A percentile compares a stretch with the other conserved stretches of the same genome.
Conservation (phyloP, 306 rosid genomes). For the Pyrus communis region DNA sequence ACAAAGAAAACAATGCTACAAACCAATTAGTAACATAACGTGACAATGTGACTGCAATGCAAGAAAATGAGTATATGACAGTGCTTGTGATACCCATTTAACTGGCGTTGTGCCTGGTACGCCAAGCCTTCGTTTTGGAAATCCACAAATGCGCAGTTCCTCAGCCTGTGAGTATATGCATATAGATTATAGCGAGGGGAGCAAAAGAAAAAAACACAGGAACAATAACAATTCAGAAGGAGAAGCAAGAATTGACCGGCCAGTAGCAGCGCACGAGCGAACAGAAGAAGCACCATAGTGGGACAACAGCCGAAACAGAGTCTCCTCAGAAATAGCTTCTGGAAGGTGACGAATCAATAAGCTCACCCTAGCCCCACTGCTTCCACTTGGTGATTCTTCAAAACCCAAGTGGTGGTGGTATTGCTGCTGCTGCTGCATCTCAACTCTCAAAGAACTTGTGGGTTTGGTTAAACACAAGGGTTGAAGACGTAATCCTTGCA, state of each 20-base stretch:
- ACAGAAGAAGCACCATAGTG: conserved; percentile 69
- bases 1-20: background rate
- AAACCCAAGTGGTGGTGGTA: conserved; percentile 17
- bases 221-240: background rate
- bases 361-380: conserved; percentile 19
- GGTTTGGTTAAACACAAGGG: background rate
- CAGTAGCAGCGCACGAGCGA: conserved; percentile 41
- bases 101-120: conserved; percentile 62
- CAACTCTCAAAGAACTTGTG: background rate
- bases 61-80: conserved; percentile 1
- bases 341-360: conserved; percentile 71
- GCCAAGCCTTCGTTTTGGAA: conserved; percentile 63
- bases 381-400: conserved; percentile 15
- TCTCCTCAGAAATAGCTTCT: conserved; percentile 61
- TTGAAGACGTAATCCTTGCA: background rate
- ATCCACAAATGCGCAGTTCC: conserved; percentile 72
- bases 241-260: conserved; percentile 27
- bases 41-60: background rate
- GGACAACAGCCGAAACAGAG: conserved; percentile 57
- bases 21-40: background rate
- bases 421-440: background rate
- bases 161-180: conserved; percentile 38
- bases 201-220: background rate
- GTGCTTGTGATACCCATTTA: conserved; percentile 42
- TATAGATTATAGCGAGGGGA: background rate